These are phyloP conservation scores for Vaccinium macrocarpon DNA, from an alignment of 148 eudicot genomes.

Conservation along the genomic window DNA sequence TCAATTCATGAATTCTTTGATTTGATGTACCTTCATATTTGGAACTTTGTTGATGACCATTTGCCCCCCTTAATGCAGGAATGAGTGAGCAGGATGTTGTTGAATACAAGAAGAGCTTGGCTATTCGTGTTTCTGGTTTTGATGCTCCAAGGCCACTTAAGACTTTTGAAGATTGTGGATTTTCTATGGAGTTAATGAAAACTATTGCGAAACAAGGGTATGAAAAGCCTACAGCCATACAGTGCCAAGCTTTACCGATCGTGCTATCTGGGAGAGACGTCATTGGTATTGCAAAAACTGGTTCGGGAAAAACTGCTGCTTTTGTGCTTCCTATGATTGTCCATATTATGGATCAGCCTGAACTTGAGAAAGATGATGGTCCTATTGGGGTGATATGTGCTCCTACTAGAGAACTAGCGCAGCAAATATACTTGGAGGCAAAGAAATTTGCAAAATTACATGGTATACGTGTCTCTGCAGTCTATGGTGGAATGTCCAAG, in stretches of 20 bases:
- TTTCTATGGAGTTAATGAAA: constrained; percentile 67
- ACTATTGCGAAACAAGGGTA: constrained; percentile 86
- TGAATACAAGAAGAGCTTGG: constrained; percentile 74
- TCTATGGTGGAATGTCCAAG: constrained; percentile 98
- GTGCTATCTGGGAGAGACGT: constrained; percentile 91
- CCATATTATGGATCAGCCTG: constrained; percentile 98
- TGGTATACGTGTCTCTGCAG: constrained; percentile 86
- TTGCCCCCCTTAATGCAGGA: constrained; percentile 37
- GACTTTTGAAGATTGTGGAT: constrained; percentile 84
- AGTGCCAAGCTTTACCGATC: constrained; percentile 91
- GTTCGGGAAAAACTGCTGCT: constrained; percentile 97
- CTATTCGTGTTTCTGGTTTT: constrained; percentile 88
- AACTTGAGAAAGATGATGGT: constrained; percentile 88
- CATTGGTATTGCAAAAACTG: constrained; percentile 96
- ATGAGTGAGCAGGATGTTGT: constrained; percentile 88
- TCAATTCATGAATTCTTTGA: neutral
- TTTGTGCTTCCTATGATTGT: constrained; percentile 99
- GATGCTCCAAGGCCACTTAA: constrained; percentile 92
- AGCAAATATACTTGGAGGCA: constrained; percentile 91
- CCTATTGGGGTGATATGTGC: constrained; percentile 98
- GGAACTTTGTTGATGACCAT: neutral
- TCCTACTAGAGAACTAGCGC: constrained; percentile 97
- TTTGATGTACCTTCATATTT: neutral
- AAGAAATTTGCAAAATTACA: constrained; percentile 86
- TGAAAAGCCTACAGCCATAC: constrained; percentile 93